Evolutionary conservation across 495 filamentous ascomycete species (phyloP), one percentile per base, ranked within the genome.

Genomic region (Xylaria venustula): DNA sequence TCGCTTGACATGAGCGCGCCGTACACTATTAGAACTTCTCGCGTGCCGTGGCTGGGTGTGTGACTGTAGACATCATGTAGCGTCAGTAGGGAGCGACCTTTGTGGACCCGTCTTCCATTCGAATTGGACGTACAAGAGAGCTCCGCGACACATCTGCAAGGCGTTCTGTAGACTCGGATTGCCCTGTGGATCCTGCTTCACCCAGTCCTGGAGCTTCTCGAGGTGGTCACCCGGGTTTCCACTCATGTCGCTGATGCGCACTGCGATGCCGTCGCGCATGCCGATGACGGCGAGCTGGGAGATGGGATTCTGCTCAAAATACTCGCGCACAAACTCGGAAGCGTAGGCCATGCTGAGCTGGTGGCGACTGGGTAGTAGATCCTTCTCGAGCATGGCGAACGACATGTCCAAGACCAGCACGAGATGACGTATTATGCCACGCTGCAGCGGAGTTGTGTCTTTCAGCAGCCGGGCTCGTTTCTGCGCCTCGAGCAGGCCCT

Each of bases 251-350:
- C 87, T 92, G 51, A 98, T 84, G 36, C 90, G 79, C 8, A 94
- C 74, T 7, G 92, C 93, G 15, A 98, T 77, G 14, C 94, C 94
- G 73, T 98, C 95, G 44, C 88, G 86, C 85, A 97, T 93, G 47
- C 90, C 93, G 41, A 98, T 77, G 22, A 98, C 86, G 14, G 89
- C 91, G 37, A 98, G 81, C 69, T 98, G 95, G 28, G 91, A 94
- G 72, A 98, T 98, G n/a, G 94, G 94, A 61, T 98, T 98, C 73
- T 98, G 94, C 73, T 97, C 93, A 71, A 98, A 98, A 75, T 92
- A 98, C 65, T 97, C 95, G 46, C 87, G 83, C 37, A 97, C 88
- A 71, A 97, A 98, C 60, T 90, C 88, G 61, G 88, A 83, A 46
- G 92, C 90, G 77, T 93, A 95, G 64, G 87, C 87, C 60, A 97